Evolutionary conservation across 2,329 filamentous ascomycete species (phyloP), one percentile per base, ranked within the genome.

Genomic region (Coleophoma eucalyptorum): DNA sequence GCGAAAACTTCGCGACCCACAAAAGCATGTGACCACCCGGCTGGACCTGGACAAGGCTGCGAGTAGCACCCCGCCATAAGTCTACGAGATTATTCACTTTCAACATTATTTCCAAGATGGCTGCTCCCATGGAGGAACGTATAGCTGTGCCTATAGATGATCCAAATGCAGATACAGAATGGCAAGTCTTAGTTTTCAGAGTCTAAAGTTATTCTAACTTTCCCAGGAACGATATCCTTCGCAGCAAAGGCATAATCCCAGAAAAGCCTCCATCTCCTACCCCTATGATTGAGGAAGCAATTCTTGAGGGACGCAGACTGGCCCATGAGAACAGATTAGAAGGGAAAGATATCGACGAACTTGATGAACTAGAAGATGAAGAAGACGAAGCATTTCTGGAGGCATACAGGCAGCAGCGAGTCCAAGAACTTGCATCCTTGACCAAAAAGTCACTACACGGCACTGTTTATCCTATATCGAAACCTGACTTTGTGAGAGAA

Each of bases 101-200:
- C 26, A 26, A 26, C 26, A 26, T 26, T 26, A 26, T 26, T 26
- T 26, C 26, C 26, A 64, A 55, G 12, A 86, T 86, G 83, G 80
- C 81, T 16, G 80, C 81, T 32, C 82, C 83, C 34, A 63, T 70
- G 58, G 83, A 87, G 49, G 80, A 87, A 63, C 75, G 83, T 43
- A 84, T 87, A 59, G 78, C 78, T 63, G 94, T 99, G 53, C 91
- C 92, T 42, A 87, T 99, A 59, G 90, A 96, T 67, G 87, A 97
- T 67, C 93, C 93, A 32, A 96, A 97, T 66, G 94, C 91, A 56
- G 94, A 99, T 68, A 99, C 94, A 56, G 94, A 99, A 86, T 99
- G 94, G 94, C 92, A 74, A 53, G 58, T 48, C 32, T 43, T 40
- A 46, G 10, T 32, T 5, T 18, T 40, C 47, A 19, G 18, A 21